phyloP scores from a whole-genome alignment of 2,329 filamentous ascomycete species.

The Colletotrichum echinochloae region DNA sequence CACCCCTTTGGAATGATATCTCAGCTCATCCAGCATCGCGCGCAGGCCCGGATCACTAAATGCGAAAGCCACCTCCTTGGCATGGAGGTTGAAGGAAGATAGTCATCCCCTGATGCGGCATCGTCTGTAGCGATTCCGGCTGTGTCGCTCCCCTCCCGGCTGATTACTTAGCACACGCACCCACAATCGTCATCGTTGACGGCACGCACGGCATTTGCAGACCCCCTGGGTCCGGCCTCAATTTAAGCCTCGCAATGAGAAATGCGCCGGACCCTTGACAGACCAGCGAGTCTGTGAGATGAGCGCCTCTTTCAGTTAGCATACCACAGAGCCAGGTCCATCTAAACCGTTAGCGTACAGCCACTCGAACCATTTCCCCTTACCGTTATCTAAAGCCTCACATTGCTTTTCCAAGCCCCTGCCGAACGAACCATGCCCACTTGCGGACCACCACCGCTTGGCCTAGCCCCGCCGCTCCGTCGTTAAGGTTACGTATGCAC shows the following conservation, averaged over 20 bases:
- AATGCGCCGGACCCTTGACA: slow-evolving; percentile 6
- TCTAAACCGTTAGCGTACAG: not conserved
- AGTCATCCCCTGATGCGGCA: slow-evolving; percentile 1
- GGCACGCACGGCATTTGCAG: not conserved
- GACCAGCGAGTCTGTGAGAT: not conserved
- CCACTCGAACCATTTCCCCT: not conserved
- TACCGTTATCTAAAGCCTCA: slow-evolving; percentile 1
- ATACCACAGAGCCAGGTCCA: not conserved
- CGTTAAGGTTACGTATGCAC: slow-evolving; percentile 34
- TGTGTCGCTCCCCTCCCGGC: not conserved
- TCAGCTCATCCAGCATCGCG: not conserved
- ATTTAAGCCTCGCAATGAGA: slow-evolving; percentile 12
- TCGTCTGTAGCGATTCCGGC: not conserved
- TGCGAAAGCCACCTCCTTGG: slow-evolving; percentile 9
- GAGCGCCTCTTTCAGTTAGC: not conserved
- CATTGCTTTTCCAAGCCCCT: slow-evolving; percentile 30
- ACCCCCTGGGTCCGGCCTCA: not conserved
- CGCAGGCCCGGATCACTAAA: not conserved
- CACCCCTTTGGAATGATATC: not conserved
- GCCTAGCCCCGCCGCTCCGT: slow-evolving; percentile 23
- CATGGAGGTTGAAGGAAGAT: slow-evolving; percentile 7
- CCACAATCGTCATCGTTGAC: not conserved
- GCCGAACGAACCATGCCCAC: not conserved
- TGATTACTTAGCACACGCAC: not conserved
- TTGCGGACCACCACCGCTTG: slow-evolving; percentile 15